A percentile compares a stretch with the other conserved stretches of the same genome.
Evolutionary conservation across 169 alveolate species (phyloP).

Genomic region (Plasmodium sp.): DNA sequence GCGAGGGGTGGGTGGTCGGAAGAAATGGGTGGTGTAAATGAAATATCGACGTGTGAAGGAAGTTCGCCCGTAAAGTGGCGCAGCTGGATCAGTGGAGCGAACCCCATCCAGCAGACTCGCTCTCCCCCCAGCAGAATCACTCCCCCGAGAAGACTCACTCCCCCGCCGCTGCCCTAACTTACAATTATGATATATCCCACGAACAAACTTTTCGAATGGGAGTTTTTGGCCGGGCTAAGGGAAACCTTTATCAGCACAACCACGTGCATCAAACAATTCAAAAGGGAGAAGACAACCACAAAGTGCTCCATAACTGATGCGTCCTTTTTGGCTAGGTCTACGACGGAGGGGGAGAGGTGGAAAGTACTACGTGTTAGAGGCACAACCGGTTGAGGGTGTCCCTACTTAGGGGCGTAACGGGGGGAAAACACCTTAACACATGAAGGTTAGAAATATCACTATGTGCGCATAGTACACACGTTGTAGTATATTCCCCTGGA

Average conservation of each 20-base stretch:
- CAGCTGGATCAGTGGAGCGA: background rate
- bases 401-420: background rate
- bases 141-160: background rate
- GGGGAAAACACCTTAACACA: background rate
- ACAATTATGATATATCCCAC: conserved; percentile 56
- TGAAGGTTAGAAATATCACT: background rate
- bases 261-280: conserved; percentile 72
- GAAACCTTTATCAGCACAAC: conserved; percentile 47
- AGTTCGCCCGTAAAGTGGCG: background rate
- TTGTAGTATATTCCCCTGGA: background rate
- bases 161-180: background rate
- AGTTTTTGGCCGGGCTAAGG: conserved; percentile 23
- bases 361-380: background rate
- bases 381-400: background rate
- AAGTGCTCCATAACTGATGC: conserved; percentile 21
- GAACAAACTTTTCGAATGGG: conserved; percentile 23
- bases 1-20: background rate
- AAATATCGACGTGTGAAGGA: background rate
- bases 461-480: background rate
- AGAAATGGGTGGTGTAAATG: background rate
- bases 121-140: background rate
- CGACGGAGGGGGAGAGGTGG: background rate
- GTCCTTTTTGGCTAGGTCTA: conserved; percentile 44
- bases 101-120: background rate
- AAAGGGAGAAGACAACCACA: conserved; percentile 53